These are phyloP conservation scores for Phaseolus coccineus DNA, from an alignment of 331 rosid genomes.

Conservation along the genomic window DNA sequence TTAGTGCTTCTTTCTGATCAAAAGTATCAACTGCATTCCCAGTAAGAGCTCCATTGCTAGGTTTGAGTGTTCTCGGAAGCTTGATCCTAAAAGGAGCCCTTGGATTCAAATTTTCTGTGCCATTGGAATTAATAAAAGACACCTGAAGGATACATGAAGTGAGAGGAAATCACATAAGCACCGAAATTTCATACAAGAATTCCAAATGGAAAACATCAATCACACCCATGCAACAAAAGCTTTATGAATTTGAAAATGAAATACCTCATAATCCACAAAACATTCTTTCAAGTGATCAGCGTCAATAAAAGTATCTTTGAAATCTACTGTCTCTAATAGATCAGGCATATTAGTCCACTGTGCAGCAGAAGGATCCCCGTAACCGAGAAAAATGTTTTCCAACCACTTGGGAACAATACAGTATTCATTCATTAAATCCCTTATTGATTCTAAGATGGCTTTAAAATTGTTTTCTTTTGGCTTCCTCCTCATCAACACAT, in stretches of 20 bases:
- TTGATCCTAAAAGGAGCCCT: slow-evolving; percentile 84
- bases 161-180: slow-evolving; percentile 17
- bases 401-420: slow-evolving; percentile 99
- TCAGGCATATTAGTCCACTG: slow-evolving; percentile 98
- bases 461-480: slow-evolving; percentile 98
- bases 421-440: slow-evolving; percentile 97
- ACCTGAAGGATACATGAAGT: slow-evolving; percentile 62
- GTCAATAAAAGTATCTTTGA: slow-evolving; percentile 91
- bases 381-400: slow-evolving; percentile 89
- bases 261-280: slow-evolving; percentile 79
- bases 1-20: slow-evolving; percentile 65
- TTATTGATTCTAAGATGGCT: slow-evolving; percentile 96
- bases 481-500: slow-evolving; percentile 94
- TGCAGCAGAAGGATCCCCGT: slow-evolving; percentile 96
- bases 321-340: slow-evolving; percentile 86
- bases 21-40: slow-evolving; percentile 60
- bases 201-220: slow-evolving; percentile 14
- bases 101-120: slow-evolving; percentile 69
- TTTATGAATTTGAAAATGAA: slow-evolving; percentile 35
- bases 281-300: slow-evolving; percentile 81
- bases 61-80: slow-evolving; percentile 76
- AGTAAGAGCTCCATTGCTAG: slow-evolving; percentile 58
- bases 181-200: slow-evolving; percentile 31
- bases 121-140: slow-evolving; percentile 67
- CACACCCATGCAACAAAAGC: slow-evolving; percentile 31